Evolutionary conservation across 2,329 filamentous ascomycete species (phyloP), one percentile per base, ranked within the genome.

Genomic region (Aureobasidium lini): DNA sequence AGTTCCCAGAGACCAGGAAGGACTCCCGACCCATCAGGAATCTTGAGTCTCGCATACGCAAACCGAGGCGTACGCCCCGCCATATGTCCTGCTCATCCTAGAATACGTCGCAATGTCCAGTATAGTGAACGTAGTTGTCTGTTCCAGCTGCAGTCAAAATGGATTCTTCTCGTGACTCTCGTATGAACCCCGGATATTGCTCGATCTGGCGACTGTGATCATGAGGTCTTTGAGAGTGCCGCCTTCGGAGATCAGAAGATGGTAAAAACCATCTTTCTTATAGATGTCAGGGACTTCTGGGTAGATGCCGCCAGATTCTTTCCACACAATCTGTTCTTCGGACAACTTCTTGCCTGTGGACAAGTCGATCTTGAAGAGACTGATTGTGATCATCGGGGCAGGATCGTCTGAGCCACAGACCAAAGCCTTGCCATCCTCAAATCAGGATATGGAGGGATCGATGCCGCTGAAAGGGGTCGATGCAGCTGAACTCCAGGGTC

Each of bases 361-460:
- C 9, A 73, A 64, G 53, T 73, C 64, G 16, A 73, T 63, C 31
- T 67, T 62, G 9, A 64, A 62, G 34, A 70, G 64, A 31, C 66
- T 61, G 48, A 72, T 72, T 10, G 68, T 66, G 23, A 65, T 61
- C 31, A 62, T 73, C 3, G 48, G 53, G 39, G 62, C 39, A 57
- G 60, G 57, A 52, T 60, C 52, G 49, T 60, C 50, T 6, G 64
- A 64, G 13, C 64, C 74, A 8, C 67, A 67, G 5, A 81, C 75
- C 61, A 82, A 84, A 0, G 76, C 72, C 62, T 74, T 79, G 1
- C 81, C 81, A 50, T 84, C 77, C 0, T 76, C 75, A 50, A 84
- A 79, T 78, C 81, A 84, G 64, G 82, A 81, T 7, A 78, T 75
- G 29, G 75, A 77, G 0, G 81, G 78, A n/a, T n/a, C n/a, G n/a